These are phyloP conservation scores for Dactylis glomerata DNA, from an alignment of 176 grass and related monocot species.

Conservation along the genomic window DNA sequence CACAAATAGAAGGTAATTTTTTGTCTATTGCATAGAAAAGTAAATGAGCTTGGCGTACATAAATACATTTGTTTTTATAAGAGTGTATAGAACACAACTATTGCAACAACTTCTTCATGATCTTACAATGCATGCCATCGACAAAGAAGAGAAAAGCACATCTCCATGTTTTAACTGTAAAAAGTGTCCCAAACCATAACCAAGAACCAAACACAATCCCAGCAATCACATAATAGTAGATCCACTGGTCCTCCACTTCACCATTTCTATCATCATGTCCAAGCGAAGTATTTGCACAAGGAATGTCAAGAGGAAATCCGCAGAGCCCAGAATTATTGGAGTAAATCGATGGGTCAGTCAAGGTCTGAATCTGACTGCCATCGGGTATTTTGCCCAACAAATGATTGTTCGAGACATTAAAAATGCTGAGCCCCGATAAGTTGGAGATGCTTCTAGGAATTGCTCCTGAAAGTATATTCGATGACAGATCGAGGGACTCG, in stretches of 20 bases:
- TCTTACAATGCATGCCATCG: slow-evolving; percentile 21
- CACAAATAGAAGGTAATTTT: no score
- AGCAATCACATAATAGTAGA: not conserved
- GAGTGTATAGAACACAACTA: no score
- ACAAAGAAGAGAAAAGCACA: not conserved
- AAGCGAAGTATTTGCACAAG: not conserved
- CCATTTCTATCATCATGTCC: not conserved
- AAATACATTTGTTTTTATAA: no score
- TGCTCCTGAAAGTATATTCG: slow-evolving; percentile 26
- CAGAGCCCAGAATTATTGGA: not conserved
- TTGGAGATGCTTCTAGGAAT: slow-evolving; percentile 32
- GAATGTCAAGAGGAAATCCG: not conserved
- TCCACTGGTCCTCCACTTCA: not conserved
- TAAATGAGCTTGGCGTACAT: no score
- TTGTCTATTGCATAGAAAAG: no score
- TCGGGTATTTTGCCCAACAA: not conserved
- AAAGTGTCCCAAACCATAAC: slow-evolving; percentile 3
- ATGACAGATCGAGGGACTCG: slow-evolving; percentile 20
- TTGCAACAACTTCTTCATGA: not conserved
- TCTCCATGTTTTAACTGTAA: not conserved
- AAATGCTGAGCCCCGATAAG: not conserved
- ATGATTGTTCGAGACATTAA: not conserved
- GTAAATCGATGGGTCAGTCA: not conserved
- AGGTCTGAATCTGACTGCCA: not conserved
- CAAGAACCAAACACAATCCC: not conserved